Evolutionary conservation across 352 stramenopile genomes (phyloP), one percentile per base, ranked within the genome.

Genomic region (Vaucheria bursata): DNA sequence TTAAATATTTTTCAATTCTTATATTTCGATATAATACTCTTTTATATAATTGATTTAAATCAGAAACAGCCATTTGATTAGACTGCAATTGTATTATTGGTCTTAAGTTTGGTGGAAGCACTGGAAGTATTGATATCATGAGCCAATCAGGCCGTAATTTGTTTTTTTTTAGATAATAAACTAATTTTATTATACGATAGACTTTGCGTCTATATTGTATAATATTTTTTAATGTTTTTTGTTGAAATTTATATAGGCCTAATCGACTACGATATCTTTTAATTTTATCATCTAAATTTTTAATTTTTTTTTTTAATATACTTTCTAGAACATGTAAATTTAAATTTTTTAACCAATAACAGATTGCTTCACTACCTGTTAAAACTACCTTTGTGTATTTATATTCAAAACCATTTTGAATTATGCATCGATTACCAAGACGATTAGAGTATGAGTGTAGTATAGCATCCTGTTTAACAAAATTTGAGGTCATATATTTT

Each of bases 101-200:
- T 59, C 45, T 59, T 59, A 59, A 59, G 25, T 25, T 25, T 18
- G 45, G 45, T 18, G 45, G 45, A 59, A 59, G 18, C 18, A 59
- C 45, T 18, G 31, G 31, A 75, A 66, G 75, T 75, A 7, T 8
- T 75, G 34, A 7, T 74, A 7, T 75, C 75, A 8, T 75, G 36
- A 70, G 12, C 6, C n/a, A 70, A n/a, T n/a, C n/a, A n/a, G n/a
- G n/a, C n/a, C n/a, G n/a, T n/a, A n/a, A n/a, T n/a, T n/a, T n/a
- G n/a, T n/a, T n/a, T n/a, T n/a, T n/a, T 33, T 70, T n/a, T 25
- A 33, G n/a, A 50, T 70, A 50, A 70, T 5, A 77, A 75, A 18
- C 25, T 59, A 25, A 18, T 18, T 25, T 59, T 59, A 59, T 18
- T 18, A 59, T 18, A 59, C 45, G 18, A 18, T 59, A 18, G 18